Conservation (phyloP, 2,329 filamentous ascomycete genomes). For the Boeremia exigua region DNA sequence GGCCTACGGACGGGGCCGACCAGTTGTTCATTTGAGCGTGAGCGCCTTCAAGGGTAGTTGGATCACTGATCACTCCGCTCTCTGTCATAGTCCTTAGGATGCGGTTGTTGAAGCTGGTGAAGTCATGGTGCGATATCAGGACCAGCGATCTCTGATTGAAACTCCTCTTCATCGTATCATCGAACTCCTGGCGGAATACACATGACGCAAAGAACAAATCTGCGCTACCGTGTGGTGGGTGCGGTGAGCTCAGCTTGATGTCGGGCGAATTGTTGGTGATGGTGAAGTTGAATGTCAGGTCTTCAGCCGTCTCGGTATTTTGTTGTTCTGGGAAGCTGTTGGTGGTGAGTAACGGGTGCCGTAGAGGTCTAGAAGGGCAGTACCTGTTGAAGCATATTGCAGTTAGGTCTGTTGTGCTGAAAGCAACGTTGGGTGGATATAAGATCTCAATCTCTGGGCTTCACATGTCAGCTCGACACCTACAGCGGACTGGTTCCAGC, state of each 20-base stretch:
- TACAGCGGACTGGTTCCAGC: background rate
- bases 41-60: constrained; percentile 47
- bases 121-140: constrained; percentile 50
- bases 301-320: constrained; percentile 48
- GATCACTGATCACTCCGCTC: constrained; percentile 47
- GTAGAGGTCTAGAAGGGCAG: background rate
- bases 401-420: constrained; percentile 47
- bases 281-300: constrained; percentile 50
- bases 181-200: constrained; percentile 51
- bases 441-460: constrained; percentile 52
- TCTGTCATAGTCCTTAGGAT: constrained; percentile 48
- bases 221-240: constrained; percentile 48
- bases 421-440: constrained; percentile 48
- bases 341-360: constrained; percentile 14
- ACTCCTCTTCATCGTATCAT: constrained; percentile 50
- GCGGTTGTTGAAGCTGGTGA: constrained; percentile 45
- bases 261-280: constrained; percentile 60
- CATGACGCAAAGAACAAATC: constrained; percentile 46
- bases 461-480: constrained; percentile 16
- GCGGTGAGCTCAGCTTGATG: constrained; percentile 55
- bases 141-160: constrained; percentile 52
- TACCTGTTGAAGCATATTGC: constrained; percentile 54
- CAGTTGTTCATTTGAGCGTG: constrained; percentile 47
- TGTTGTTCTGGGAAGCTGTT: constrained; percentile 51
- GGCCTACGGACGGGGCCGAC: constrained; percentile 45